phyloP scores from a whole-genome alignment of 139 green algal genomes.

The Asterochloris erici region DNA sequence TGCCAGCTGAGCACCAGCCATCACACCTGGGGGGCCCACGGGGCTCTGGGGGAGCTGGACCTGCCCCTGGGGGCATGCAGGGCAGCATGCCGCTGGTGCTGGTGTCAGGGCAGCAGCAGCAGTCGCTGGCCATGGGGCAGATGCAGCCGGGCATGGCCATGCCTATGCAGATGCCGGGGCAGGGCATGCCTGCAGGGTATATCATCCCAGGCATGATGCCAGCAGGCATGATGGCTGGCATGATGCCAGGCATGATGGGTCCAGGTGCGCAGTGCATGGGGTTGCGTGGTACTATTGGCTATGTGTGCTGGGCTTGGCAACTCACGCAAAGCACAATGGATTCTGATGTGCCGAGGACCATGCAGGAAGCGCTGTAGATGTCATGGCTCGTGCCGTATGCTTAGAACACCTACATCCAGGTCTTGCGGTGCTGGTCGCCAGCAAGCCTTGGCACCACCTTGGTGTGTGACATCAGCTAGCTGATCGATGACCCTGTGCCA shows the following conservation, averaged over 20 bases:
- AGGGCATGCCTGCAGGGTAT: neutral
- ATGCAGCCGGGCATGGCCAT: neutral
- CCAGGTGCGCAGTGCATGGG: neutral
- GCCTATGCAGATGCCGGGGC: conserved; percentile 1
- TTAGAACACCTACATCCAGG: too few species aligned
- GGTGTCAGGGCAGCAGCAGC: neutral
- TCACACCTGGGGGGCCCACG: conserved; percentile 1
- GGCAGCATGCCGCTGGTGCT: conserved; percentile 5
- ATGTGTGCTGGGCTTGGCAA: too few species aligned
- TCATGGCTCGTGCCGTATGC: too few species aligned
- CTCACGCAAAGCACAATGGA: too few species aligned
- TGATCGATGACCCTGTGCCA: too few species aligned
- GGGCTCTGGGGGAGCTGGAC: neutral
- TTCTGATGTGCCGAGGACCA: too few species aligned
- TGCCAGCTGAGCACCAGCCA: conserved; percentile 1
- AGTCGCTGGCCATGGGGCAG: too few species aligned
- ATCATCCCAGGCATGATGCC: conserved; percentile 7
- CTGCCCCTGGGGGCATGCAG: conserved; percentile 22
- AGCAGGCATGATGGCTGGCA: conserved; percentile 6
- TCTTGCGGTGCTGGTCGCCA: too few species aligned
- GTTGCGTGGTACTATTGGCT: too few species aligned
- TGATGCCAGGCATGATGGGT: conserved; percentile 7
- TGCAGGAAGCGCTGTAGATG: too few species aligned
- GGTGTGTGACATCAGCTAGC: too few species aligned
- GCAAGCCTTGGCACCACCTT: too few species aligned